Percentiles rank a stretch among this genome's conserved stretches.
These are phyloP conservation scores for Cucurbita moschata DNA, from an alignment of 306 rosid species.

Conservation along the genomic window DNA sequence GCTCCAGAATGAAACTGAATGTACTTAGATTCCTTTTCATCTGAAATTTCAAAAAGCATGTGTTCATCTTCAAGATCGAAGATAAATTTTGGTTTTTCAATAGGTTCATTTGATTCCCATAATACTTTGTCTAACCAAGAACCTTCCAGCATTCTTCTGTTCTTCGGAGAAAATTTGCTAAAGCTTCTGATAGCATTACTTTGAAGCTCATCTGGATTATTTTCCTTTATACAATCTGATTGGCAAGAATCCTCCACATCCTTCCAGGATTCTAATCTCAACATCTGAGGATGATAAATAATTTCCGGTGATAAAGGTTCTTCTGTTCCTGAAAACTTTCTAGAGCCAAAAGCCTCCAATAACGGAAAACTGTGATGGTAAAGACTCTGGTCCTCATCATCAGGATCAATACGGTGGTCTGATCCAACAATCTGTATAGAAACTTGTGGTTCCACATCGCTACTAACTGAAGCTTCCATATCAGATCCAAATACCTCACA, in stretches of 20 bases:
- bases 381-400: constrained; percentile 22
- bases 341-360: constrained; percentile 52
- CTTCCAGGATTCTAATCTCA: constrained; percentile 53
- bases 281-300: constrained; percentile 70
- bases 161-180: constrained; percentile 44
- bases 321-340: constrained; percentile 24
- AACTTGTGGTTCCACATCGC: constrained; percentile 39
- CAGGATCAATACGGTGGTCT: constrained; percentile 17
- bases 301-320: constrained; percentile 22
- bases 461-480: constrained; percentile 33
- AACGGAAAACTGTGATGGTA: constrained; percentile 23
- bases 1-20: constrained; percentile 85
- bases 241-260: constrained; percentile 26
- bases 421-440: constrained; percentile 19
- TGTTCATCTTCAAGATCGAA: constrained; percentile 93
- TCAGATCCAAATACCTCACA: constrained; percentile 49
- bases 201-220: constrained; percentile 29
- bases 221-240: constrained; percentile 27
- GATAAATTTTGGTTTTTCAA: constrained; percentile 61
- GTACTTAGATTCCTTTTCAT: constrained; percentile 44
- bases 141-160: constrained; percentile 63
- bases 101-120: constrained; percentile 55
- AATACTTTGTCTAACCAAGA: constrained; percentile 77
- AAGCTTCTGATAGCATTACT: constrained; percentile 32
- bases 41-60: constrained; percentile 86